A percentile compares a stretch with the other conserved stretches of the same genome.
Evolutionary conservation across 1,139 yeast species (phyloP).

Genomic region (Pichia sp.): DNA sequence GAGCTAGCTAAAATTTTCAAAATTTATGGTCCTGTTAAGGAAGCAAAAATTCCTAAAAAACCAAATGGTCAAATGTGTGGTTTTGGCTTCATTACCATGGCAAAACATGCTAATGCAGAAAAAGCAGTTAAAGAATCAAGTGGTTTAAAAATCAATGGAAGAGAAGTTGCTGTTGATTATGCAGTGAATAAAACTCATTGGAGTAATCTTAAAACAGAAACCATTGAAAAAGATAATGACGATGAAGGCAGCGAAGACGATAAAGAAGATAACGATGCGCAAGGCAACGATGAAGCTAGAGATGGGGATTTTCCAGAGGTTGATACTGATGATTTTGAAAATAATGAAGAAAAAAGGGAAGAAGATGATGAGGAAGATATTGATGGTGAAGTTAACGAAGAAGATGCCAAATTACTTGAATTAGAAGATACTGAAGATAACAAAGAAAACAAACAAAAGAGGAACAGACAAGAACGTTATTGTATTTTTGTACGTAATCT

Average conservation of each 20-base stretch:
- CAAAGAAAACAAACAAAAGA: conserved; percentile 32
- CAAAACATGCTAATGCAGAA: conserved; percentile 69
- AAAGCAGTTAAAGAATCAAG: conserved; percentile 68
- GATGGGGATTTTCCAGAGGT: conserved; percentile 24
- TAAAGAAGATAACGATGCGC: conserved; percentile 35
- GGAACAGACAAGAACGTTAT: conserved; percentile 60
- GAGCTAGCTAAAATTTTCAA: conserved; percentile 63
- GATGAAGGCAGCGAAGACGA: conserved; percentile 35
- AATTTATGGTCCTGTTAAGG: conserved; percentile 80
- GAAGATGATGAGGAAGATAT: conserved; percentile 29
- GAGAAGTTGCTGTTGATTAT: conserved; percentile 91
- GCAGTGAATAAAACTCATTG: conserved; percentile 86
- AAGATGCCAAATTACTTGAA: conserved; percentile 27
- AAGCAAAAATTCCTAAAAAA: conserved; percentile 84
- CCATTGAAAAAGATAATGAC: conserved; percentile 35
- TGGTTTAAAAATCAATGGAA: conserved; percentile 78
- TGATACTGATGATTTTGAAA: conserved; percentile 22
- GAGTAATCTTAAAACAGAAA: conserved; percentile 45
- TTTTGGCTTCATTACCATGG: conserved; percentile 92
- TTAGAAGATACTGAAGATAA: conserved; percentile 23
- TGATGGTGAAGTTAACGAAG: conserved; percentile 26
- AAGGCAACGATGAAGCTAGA: conserved; percentile 33
- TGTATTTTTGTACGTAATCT: conserved; percentile 83
- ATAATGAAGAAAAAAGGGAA: conserved; percentile 25
- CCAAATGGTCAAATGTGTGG: conserved; percentile 89